Percentiles rank a stretch among this genome's conserved stretches.
Evolutionary conservation across 1,284 basidiomycete species (phyloP).

Genomic region (Cystobasidium sp.): DNA sequence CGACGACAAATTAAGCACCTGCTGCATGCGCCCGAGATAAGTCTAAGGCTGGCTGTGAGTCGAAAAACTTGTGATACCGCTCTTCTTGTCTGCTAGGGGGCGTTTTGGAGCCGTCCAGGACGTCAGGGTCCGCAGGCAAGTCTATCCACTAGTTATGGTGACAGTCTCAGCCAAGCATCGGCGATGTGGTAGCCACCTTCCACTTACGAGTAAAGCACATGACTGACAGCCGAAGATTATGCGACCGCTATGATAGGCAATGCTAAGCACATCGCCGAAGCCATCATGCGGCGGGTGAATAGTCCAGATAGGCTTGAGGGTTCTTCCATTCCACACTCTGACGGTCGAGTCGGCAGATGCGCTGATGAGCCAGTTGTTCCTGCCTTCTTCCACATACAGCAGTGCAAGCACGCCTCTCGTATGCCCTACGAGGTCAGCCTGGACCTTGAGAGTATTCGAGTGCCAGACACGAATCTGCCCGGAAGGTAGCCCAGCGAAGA

Average conservation of each 20-base stretch:
- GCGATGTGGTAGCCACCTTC: no score
- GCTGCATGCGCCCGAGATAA: conserved; percentile 40
- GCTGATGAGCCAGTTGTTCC: conserved; percentile 41
- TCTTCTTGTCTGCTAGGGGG: conserved; percentile 28
- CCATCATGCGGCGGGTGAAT: conserved; percentile 82
- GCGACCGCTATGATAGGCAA: conserved; percentile 69
- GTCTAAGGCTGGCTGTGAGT: conserved; percentile 47
- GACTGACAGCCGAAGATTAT: conserved; percentile 35
- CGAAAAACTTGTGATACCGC: conserved; percentile 51
- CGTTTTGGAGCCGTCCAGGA: conserved; percentile 24
- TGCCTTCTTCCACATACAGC: conserved; percentile 21
- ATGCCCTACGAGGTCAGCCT: conserved; percentile 32
- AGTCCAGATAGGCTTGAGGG: conserved; percentile 72
- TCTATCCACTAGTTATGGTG: conserved; percentile 61
- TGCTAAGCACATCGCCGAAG: conserved; percentile 87
- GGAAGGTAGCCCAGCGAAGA: conserved; percentile 33
- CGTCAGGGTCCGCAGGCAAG: conserved; percentile 11
- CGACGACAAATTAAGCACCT: not conserved
- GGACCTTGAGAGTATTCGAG: conserved; percentile 2
- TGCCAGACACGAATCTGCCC: conserved; percentile 24
- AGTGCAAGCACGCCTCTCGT: conserved; percentile 22
- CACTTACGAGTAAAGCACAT: conserved; percentile 78
- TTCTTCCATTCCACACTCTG: conserved; percentile 82
- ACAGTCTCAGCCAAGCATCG: no score
- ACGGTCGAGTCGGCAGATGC: conserved; percentile 52